These are phyloP conservation scores for Dactylellina haptotyla DNA, from an alignment of 2,329 filamentous ascomycete species.

Conservation along the genomic window DNA sequence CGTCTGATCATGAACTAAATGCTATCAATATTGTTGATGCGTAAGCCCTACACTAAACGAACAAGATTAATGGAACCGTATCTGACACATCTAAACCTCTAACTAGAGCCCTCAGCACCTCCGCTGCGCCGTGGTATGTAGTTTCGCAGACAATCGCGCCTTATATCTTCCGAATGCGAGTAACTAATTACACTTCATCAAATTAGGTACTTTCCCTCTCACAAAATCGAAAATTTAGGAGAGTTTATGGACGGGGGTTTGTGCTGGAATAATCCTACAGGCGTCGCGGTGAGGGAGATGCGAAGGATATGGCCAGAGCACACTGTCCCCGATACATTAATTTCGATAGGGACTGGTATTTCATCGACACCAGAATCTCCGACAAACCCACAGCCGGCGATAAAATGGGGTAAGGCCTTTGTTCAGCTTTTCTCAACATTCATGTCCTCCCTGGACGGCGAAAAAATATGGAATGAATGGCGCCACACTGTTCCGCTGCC, in stretches of 20 bases:
- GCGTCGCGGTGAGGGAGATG: not conserved
- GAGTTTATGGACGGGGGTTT: not conserved
- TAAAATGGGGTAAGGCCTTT: not conserved
- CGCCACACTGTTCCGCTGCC: not conserved
- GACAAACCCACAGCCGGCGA: not conserved
- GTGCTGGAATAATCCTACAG: not conserved
- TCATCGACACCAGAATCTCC: too few species aligned
- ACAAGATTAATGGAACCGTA: not conserved
- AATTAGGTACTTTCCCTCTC: not conserved
- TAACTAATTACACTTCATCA: not conserved
- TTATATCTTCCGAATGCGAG: not conserved
- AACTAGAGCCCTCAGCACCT: not conserved
- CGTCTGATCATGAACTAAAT: not conserved
- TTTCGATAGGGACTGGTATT: not conserved
- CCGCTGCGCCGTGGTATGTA: not conserved
- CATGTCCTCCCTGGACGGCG: not conserved
- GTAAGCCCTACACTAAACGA: not conserved
- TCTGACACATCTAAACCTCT: not conserved
- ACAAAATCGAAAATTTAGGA: not conserved
- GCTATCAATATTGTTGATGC: slow-evolving; percentile 1
- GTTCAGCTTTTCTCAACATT: not conserved
- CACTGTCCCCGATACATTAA: not conserved
- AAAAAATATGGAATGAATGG: slow-evolving; percentile 1
- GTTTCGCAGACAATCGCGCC: not conserved
- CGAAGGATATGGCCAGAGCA: not conserved